Evolutionary conservation across 805 yeast genomes (phyloP), one percentile per base, ranked within the genome.

Genomic region (Metschnikowia koreensis): DNA sequence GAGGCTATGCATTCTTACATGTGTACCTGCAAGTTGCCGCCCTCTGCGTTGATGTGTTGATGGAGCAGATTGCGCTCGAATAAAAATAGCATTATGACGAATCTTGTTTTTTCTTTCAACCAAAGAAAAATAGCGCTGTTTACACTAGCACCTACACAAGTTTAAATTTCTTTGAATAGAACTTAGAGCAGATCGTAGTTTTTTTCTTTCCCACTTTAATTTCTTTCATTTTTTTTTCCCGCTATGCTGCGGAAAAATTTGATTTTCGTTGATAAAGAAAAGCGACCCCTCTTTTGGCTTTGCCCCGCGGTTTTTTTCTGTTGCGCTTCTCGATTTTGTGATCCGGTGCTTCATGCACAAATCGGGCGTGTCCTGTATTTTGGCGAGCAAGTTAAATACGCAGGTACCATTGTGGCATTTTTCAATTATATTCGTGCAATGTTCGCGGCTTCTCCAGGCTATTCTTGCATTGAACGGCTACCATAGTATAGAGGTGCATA

Each of bases 391-490:
- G 22, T 26, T 22, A 36, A 12, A 16, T 45, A 46, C 52, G 52
- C 52, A 50, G 52, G 52, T 50, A 50, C 52, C 48, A 46, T 39
- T 48, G 40, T 31, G 47, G 47, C 44, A 29, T 17, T 27, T 38
- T 7, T 7, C 7, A 11, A 31, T n/a, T 27, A 31, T 26, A 22
- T 36, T 31, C 34, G 13, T 31, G 13, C 34, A 31, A 16, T 16
- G 10, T n/a, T 40, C 16, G 51, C 47, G 44, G 22, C 38, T 8
- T 31, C 28, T 12, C 28, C 41, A 22, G 51, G 51, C 37, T 40
- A 40, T 34, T 39, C 44, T 44, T 44, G 44, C 52, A 34, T 31
- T 22, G 11, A n/a, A 43, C 38, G 15, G 11, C 17, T 33, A 28
- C 26, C 6, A 17, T 38, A 31, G 16, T 38, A 29, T 17, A 13